These are phyloP conservation scores for Mycosphaerella arachidis DNA, from an alignment of 2,329 filamentous ascomycete genomes.

Conservation along the genomic window DNA sequence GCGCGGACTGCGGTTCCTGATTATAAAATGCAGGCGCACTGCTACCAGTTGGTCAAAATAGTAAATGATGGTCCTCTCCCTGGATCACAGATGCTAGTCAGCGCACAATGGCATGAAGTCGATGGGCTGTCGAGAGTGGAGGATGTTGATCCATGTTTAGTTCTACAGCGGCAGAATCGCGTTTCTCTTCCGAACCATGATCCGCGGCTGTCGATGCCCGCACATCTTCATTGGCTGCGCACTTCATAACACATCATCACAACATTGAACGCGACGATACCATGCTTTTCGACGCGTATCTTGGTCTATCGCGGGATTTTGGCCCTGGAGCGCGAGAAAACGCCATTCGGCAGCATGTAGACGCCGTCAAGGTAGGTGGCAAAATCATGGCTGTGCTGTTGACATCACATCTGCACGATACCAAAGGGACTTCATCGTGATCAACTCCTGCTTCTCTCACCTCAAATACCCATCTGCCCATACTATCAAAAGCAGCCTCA, in stretches of 20 bases:
- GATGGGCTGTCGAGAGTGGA: not conserved
- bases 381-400: not conserved
- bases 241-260: not conserved
- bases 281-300: not conserved
- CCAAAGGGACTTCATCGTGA: not conserved
- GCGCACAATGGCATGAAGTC: not conserved
- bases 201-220: not conserved
- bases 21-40: not conserved
- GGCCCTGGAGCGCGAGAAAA: not conserved
- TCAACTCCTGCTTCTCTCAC: conserved; percentile 5
- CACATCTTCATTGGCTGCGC: not conserved
- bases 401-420: conserved; percentile 1
- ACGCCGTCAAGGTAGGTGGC: not conserved
- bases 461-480: not conserved
- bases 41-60: not conserved
- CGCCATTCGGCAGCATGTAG: not conserved
- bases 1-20: not conserved
- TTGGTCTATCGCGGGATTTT: not conserved
- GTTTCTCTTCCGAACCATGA: not conserved
- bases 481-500: conserved; percentile 6
- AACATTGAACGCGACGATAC: not conserved
- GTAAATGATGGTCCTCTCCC: not conserved
- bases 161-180: not conserved
- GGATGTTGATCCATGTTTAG: not conserved
- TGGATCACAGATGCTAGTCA: not conserved